These are phyloP conservation scores for Leptographium flavum DNA, from an alignment of 2,329 filamentous ascomycete genomes.

Conservation along the genomic window DNA sequence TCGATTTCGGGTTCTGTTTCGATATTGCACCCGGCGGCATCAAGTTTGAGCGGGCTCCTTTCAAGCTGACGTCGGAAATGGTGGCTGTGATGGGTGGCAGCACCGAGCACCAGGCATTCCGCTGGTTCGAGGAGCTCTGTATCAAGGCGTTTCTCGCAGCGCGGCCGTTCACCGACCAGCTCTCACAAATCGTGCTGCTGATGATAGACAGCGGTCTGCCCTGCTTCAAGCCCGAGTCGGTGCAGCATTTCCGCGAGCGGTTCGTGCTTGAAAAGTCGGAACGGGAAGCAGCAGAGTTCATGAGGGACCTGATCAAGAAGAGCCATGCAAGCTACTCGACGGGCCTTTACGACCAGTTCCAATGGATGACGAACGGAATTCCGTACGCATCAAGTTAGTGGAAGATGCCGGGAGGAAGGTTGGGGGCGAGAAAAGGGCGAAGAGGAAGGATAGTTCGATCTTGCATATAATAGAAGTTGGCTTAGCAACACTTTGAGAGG, in stretches of 20 bases:
- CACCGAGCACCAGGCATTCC: conserved; percentile 73
- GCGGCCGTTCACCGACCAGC: conserved; percentile 73
- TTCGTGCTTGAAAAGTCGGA: conserved; percentile 90
- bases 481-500: background rate
- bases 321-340: conserved; percentile 86
- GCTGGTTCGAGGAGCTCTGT: conserved; percentile 91
- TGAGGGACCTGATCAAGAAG: conserved; percentile 77
- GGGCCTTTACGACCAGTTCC: conserved; percentile 94
- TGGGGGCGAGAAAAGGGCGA: background rate
- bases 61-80: conserved; percentile 97
- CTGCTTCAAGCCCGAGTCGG: conserved; percentile 94
- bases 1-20: conserved; percentile 99
- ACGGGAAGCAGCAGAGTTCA: conserved; percentile 86
- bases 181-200: conserved; percentile 76
- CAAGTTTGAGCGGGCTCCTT: conserved; percentile 93
- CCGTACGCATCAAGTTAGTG: conserved; percentile 11
- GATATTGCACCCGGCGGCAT: conserved; percentile 95
- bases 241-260: conserved; percentile 80
- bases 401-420: conserved; percentile 2
- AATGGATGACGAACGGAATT: conserved; percentile 27
- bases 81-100: conserved; percentile 95
- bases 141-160: conserved; percentile 89
- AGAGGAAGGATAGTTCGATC: too few relatives aligned
- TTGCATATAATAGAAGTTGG: background rate
- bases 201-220: conserved; percentile 96